Evolutionary conservation across 345 rosid species (phyloP).

Genomic region (Lagerstroemia speciosa): DNA sequence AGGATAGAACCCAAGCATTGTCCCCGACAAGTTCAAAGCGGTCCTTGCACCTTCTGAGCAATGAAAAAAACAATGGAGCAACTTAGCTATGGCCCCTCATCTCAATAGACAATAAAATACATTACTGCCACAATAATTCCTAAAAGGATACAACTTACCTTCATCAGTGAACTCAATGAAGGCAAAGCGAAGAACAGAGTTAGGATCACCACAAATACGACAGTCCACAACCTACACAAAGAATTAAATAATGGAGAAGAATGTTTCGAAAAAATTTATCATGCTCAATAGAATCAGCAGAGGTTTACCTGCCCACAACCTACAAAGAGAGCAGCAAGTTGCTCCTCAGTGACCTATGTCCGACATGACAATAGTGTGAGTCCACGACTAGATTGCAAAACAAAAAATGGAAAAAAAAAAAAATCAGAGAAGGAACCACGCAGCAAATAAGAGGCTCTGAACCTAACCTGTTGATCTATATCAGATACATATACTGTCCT

Average conservation of each 20-base stretch:
- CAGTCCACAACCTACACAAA: slow-evolving; percentile 74
- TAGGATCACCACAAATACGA: slow-evolving; percentile 94
- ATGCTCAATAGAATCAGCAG: slow-evolving; percentile 5
- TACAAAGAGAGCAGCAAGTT: slow-evolving; percentile 83
- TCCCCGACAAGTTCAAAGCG: slow-evolving; percentile 70
- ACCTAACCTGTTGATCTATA: slow-evolving; percentile 78
- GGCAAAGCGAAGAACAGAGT: slow-evolving; percentile 89
- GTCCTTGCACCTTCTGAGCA: slow-evolving; percentile 46
- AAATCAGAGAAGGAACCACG: slow-evolving; percentile 2
- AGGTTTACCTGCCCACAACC: slow-evolving; percentile 66
- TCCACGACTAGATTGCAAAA: not conserved
- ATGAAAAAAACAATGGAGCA: not conserved
- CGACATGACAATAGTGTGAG: slow-evolving; percentile 7
- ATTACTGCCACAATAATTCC: not conserved
- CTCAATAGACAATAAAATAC: not conserved
- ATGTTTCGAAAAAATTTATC: slow-evolving; percentile 2
- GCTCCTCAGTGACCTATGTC: slow-evolving; percentile 86
- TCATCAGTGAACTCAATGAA: slow-evolving; percentile 88
- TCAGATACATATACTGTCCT: slow-evolving; percentile 92
- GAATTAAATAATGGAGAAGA: slow-evolving; percentile 11
- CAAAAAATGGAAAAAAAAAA: slow-evolving; percentile 7
- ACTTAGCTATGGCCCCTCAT: not conserved
- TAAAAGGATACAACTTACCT: slow-evolving; percentile 32
- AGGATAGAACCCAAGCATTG: slow-evolving; percentile 86
- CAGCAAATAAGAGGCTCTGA: slow-evolving; percentile 6